Evolutionary conservation across 176 grass and related monocot genomes (phyloP).

Genomic region (Aegilops speltoides): DNA sequence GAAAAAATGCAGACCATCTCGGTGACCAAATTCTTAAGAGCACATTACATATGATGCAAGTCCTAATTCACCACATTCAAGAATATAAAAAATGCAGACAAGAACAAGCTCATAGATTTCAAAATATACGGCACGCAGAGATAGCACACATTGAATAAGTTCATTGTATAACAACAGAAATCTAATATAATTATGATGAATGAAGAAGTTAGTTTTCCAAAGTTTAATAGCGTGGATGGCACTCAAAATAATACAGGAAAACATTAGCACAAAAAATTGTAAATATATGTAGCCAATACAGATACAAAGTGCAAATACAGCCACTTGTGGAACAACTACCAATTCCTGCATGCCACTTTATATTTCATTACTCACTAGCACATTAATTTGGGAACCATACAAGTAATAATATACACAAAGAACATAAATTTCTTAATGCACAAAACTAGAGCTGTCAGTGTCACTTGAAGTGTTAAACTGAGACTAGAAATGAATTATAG

Average conservation of each 20-base stretch:
- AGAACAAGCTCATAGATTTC: background rate
- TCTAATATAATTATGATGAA: background rate
- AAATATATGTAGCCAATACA: background rate
- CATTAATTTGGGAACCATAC: background rate
- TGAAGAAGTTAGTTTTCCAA: background rate
- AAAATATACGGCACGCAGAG: background rate
- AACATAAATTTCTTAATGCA: background rate
- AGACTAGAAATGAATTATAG: background rate
- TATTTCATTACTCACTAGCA: background rate
- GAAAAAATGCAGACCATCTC: background rate
- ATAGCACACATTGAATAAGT: background rate
- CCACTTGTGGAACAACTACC: background rate
- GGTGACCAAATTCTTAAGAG: background rate
- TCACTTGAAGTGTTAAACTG: background rate
- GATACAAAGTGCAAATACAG: background rate
- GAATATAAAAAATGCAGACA: slow-evolving; percentile 17
- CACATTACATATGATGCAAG: background rate
- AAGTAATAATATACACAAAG: background rate
- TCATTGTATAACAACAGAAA: background rate
- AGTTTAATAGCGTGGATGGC: background rate
- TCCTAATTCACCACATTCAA: background rate
- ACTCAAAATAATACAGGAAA: background rate
- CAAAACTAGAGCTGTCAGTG: background rate
- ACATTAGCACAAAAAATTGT: background rate
- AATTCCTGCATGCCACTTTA: background rate